These are phyloP conservation scores for Zygoascus sp. DNA, from an alignment of 1,139 yeast genomes.

Conservation along the genomic window DNA sequence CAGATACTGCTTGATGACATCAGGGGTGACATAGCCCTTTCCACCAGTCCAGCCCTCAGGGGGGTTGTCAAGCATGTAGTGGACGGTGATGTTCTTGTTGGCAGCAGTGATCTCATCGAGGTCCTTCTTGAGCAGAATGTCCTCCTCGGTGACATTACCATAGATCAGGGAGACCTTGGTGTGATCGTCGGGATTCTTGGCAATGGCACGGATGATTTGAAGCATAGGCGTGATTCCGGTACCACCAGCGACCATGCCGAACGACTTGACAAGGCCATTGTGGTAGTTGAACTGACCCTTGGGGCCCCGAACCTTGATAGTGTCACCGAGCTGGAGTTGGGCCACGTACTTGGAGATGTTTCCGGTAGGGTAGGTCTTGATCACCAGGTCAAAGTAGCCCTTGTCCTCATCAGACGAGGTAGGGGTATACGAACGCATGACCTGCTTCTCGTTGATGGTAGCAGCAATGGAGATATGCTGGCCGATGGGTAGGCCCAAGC, in stretches of 20 bases:
- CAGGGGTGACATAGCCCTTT: constrained; percentile 77
- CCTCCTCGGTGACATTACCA: constrained; percentile 63
- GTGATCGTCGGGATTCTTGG: constrained; percentile 62
- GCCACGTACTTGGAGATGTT: constrained; percentile 78
- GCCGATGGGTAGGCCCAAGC: constrained; percentile 89
- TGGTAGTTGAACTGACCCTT: constrained; percentile 85
- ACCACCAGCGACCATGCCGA: constrained; percentile 94
- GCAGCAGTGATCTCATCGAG: constrained; percentile 58
- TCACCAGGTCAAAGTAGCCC: constrained; percentile 84
- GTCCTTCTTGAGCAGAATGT: constrained; percentile 43
- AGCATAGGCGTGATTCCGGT: constrained; percentile 94
- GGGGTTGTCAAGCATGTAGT: constrained; percentile 74
- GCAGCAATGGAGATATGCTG: constrained; percentile 73
- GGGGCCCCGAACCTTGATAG: constrained; percentile 81
- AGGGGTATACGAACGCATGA: constrained; percentile 91
- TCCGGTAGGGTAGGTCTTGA: constrained; percentile 91
- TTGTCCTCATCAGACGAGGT: constrained; percentile 73
- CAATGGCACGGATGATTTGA: constrained; percentile 79
- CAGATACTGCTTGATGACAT: constrained; percentile 59
- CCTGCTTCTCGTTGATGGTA: constrained; percentile 69
- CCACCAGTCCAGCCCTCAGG: constrained; percentile 76
- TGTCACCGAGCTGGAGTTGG: constrained; percentile 62
- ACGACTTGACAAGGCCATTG: constrained; percentile 69
- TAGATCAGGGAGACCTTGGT: constrained; percentile 66
- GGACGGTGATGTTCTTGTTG: constrained; percentile 64